Conservation (phyloP, 1,284 basidiomycete genomes). For the Grifola frondosa region DNA sequence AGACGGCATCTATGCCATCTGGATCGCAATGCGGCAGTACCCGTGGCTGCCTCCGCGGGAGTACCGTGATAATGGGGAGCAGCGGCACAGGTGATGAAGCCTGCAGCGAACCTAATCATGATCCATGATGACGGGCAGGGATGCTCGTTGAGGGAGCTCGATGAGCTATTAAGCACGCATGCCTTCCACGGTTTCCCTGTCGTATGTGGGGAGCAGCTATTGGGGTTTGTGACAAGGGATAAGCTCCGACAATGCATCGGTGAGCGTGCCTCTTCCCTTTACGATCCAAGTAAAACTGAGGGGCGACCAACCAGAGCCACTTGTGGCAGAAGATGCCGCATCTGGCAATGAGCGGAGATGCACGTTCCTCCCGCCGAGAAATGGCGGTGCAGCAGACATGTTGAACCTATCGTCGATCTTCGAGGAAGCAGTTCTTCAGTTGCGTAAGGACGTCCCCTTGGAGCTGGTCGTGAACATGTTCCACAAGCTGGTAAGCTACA, state of each 20-base stretch:
- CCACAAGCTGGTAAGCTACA: constrained; percentile 55
- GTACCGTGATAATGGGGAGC: constrained; percentile 63
- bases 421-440: constrained; percentile 59
- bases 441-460: constrained; percentile 65
- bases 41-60: constrained; percentile 74
- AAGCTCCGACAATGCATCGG: constrained; percentile 51
- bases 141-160: constrained; percentile 48
- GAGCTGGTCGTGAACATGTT: constrained; percentile 72
- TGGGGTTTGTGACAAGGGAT: constrained; percentile 62
- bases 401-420: constrained; percentile 51
- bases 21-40: constrained; percentile 71
- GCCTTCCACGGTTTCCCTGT: constrained; percentile 65
- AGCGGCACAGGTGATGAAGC: constrained; percentile 63
- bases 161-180: constrained; percentile 44
- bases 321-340: constrained; percentile 33
- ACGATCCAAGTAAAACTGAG: no score
- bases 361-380: constrained; percentile 35
- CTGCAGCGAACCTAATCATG: constrained; percentile 47
- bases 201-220: constrained; percentile 46
- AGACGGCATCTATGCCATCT: constrained; percentile 74
- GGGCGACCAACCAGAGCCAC: constrained; percentile 25
- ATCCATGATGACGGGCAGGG: constrained; percentile 47
- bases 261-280: no score
- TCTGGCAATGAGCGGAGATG: constrained; percentile 35
- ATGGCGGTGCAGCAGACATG: constrained; percentile 23